phyloP scores from a whole-genome alignment of 2,329 filamentous ascomycete species.

The Arthrobotrys sphaeroides region DNA sequence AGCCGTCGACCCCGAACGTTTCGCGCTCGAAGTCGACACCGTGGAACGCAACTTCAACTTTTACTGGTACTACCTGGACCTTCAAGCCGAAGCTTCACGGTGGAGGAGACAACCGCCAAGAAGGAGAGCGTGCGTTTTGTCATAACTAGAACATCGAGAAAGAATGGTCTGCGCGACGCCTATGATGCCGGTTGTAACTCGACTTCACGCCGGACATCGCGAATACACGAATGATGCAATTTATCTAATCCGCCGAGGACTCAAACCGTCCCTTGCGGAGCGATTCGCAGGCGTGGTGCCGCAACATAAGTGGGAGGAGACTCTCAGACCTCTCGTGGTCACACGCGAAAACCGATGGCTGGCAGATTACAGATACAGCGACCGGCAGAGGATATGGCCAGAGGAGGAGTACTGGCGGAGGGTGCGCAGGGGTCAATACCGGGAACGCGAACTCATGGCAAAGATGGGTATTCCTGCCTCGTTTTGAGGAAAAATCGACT shows the following conservation, averaged over 20 bases:
- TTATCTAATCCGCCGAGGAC: background rate
- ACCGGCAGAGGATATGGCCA: background rate
- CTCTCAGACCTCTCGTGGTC: background rate
- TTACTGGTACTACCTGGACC: constrained; percentile 2
- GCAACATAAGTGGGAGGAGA: background rate
- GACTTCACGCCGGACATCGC: too few species aligned
- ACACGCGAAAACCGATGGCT: background rate
- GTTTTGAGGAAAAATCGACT: constrained; percentile 2
- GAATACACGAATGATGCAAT: too few species aligned
- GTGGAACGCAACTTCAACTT: background rate
- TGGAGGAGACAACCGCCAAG: background rate
- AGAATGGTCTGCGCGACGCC: background rate
- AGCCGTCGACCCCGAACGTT: background rate
- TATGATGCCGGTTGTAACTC: too few species aligned
- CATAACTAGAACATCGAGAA: background rate
- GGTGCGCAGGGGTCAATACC: background rate
- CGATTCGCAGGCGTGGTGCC: background rate
- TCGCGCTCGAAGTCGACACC: background rate
- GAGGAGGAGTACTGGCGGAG: background rate
- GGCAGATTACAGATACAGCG: too few species aligned
- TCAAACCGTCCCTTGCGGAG: background rate
- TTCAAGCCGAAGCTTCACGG: background rate
- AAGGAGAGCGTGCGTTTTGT: background rate
- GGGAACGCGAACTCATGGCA: background rate
- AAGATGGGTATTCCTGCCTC: background rate